A percentile compares a stretch with the other conserved stretches of the same genome.
phyloP scores from a whole-genome alignment of 2,329 filamentous ascomycete species.

The Ophiocordyceps robertsii region DNA sequence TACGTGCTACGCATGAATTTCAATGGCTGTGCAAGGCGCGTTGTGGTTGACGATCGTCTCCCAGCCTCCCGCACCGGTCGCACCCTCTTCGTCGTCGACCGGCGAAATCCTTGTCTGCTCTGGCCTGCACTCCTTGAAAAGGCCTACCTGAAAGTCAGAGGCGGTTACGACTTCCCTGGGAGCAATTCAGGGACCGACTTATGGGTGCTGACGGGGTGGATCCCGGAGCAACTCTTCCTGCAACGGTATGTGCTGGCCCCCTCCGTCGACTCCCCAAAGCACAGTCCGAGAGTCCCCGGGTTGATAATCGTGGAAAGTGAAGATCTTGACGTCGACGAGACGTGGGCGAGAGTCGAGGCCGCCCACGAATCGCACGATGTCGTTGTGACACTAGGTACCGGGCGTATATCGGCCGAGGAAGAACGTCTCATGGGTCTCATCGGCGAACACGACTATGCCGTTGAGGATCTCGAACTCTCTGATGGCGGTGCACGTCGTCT shows the following conservation, averaged over 20 bases:
- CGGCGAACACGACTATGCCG: constrained; percentile 86
- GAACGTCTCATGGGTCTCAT: constrained; percentile 72
- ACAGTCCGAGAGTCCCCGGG: neutral
- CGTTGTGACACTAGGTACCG: constrained; percentile 81
- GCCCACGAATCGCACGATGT: constrained; percentile 70
- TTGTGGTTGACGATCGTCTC: constrained; percentile 79
- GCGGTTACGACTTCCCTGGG: constrained; percentile 93
- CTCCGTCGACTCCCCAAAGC: neutral
- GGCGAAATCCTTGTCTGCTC: constrained; percentile 64
- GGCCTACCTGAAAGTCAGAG: constrained; percentile 87
- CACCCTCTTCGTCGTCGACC: constrained; percentile 76
- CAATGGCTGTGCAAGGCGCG: constrained; percentile 81
- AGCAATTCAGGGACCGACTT: constrained; percentile 95
- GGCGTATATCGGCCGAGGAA: constrained; percentile 62
- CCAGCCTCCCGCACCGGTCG: constrained; percentile 64
- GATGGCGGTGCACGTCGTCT: constrained; percentile 48
- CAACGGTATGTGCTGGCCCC: constrained; percentile 40
- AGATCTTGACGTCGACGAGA: constrained; percentile 58
- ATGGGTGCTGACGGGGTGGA: constrained; percentile 88
- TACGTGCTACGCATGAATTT: constrained; percentile 91
- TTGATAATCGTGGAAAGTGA: constrained; percentile 35
- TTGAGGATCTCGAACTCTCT: constrained; percentile 60
- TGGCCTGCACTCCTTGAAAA: constrained; percentile 95
- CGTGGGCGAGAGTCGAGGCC: constrained; percentile 66
- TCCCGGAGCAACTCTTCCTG: constrained; percentile 87